Evolutionary conservation across 768 basidiomycete species (phyloP).

Genomic region (Termitomyces sp.): DNA sequence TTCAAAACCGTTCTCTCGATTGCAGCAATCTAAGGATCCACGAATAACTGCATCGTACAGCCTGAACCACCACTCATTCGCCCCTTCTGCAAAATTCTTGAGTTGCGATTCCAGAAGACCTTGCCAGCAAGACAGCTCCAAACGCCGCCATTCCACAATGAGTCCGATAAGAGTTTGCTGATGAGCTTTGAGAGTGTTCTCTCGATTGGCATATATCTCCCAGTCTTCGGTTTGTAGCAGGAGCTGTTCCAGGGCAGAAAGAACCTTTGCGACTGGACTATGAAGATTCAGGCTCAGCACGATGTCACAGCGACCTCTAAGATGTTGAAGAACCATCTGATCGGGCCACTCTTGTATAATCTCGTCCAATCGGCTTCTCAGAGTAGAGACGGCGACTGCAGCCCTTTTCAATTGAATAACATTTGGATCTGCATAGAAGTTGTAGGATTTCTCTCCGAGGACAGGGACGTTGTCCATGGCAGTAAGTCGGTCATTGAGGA

Average conservation of each 20-base stretch:
- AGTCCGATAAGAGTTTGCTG: conserved; percentile 62
- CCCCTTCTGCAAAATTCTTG: conserved; percentile 41
- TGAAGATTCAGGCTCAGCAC: conserved; percentile 56
- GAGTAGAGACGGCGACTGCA: conserved; percentile 38
- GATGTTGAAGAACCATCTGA: conserved; percentile 92
- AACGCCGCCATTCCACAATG: conserved; percentile 85
- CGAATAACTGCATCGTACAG: conserved; percentile 76
- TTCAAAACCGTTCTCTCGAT: conserved; percentile 27
- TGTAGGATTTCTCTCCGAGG: conserved; percentile 29
- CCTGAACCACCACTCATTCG: conserved; percentile 81
- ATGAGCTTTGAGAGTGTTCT: conserved; percentile 68
- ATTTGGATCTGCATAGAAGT: conserved; percentile 84
- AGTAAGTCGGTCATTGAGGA: conserved; percentile 37
- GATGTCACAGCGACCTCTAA: conserved; percentile 62
- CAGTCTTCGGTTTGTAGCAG: conserved; percentile 88
- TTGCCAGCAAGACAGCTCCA: conserved; percentile 88
- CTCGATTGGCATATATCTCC: conserved; percentile 94
- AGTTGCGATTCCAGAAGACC: conserved; percentile 70
- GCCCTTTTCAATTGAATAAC: conserved; percentile 64
- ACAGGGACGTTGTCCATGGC: conserved; percentile 21
- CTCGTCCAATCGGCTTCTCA: conserved; percentile 45
- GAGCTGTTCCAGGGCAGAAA: conserved; percentile 81
- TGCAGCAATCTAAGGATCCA: conserved; percentile 46
- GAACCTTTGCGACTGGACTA: conserved; percentile 75
- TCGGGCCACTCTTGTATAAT: conserved; percentile 89